phyloP scores from a whole-genome alignment of 129 eudicot species.

The Pseudognaphalium luteoalbum region DNA sequence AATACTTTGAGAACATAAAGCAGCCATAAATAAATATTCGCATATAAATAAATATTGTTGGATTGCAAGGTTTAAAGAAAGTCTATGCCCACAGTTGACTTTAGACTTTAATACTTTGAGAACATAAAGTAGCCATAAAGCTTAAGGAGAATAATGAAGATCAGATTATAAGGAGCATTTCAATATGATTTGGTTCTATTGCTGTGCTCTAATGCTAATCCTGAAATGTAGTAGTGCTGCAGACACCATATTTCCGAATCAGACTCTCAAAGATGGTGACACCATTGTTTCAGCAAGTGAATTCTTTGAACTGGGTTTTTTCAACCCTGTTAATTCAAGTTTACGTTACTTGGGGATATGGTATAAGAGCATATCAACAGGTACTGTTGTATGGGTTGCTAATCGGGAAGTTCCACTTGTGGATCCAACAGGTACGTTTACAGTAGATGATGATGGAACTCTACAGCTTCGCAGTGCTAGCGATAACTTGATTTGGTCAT shows the following conservation, averaged over 20 bases:
- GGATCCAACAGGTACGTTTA: not conserved
- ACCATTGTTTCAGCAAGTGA: conserved; percentile 27
- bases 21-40: too few relatives aligned
- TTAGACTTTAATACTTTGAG: not conserved
- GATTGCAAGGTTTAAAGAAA: not conserved
- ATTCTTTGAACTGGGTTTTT: conserved; percentile 22
- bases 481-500: conserved; percentile 8
- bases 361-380: conserved; percentile 4
- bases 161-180: not conserved
- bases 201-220: conserved; percentile 6
- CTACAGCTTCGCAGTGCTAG: conserved; percentile 3
- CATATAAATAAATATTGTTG: too few relatives aligned
- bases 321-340: conserved; percentile 20
- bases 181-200: conserved; percentile 20
- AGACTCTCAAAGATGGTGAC: conserved; percentile 26
- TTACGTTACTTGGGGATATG: conserved; percentile 24
- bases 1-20: too few relatives aligned
- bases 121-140: too few relatives aligned
- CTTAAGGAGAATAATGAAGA: not conserved
- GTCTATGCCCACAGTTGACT: conserved; percentile 15
- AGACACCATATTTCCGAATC: conserved; percentile 25
- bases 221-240: conserved; percentile 5
- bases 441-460: not conserved
- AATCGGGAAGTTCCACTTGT: conserved; percentile 13
- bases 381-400: conserved; percentile 21